A percentile compares a stretch with the other conserved stretches of the same genome.
Evolutionary conservation across 2,329 filamentous ascomycete species (phyloP).

Genomic region (Dactylellina leptospora): DNA sequence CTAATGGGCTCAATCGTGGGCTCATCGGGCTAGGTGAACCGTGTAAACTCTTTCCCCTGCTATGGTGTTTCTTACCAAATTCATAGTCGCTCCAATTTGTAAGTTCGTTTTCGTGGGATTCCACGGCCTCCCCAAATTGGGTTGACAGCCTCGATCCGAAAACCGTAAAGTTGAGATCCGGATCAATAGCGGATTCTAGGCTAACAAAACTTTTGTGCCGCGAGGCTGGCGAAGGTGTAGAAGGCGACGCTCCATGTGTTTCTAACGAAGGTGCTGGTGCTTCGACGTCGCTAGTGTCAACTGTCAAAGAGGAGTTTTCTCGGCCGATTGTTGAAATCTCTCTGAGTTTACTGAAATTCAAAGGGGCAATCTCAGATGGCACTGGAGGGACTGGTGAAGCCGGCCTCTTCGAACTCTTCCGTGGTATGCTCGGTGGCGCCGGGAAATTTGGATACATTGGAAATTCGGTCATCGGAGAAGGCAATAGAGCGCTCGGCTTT

Average conservation of each 20-base stretch:
- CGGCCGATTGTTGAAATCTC: background rate
- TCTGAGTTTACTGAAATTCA: background rate
- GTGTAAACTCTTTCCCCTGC: slow-evolving; percentile 21
- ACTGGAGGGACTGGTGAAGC: background rate
- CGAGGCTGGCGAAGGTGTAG: slow-evolving; percentile 20
- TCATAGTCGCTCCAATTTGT: slow-evolving; percentile 32
- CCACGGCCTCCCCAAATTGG: slow-evolving; percentile 11
- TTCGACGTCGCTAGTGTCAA: slow-evolving; percentile 9
- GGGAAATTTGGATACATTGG: slow-evolving; percentile 15
- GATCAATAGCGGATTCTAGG: slow-evolving; percentile 47
- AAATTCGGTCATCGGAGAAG: slow-evolving; percentile 38
- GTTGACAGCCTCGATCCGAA: slow-evolving; percentile 41
- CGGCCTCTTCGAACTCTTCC: background rate
- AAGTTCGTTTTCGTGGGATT: background rate
- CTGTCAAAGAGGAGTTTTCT: background rate
- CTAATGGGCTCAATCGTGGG: slow-evolving; percentile 34
- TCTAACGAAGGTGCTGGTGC: slow-evolving; percentile 11
- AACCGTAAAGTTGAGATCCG: slow-evolving; percentile 37
- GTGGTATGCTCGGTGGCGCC: slow-evolving; percentile 5
- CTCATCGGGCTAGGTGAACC: slow-evolving; percentile 29
- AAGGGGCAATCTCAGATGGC: background rate
- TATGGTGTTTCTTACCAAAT: slow-evolving; percentile 18
- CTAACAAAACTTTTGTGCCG: slow-evolving; percentile 45
- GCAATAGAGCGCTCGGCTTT: slow-evolving; percentile 35
- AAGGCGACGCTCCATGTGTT: slow-evolving; percentile 24